Evolutionary conservation across 106 monocot species (phyloP).

Genomic region (Narthecium ossifragum): DNA sequence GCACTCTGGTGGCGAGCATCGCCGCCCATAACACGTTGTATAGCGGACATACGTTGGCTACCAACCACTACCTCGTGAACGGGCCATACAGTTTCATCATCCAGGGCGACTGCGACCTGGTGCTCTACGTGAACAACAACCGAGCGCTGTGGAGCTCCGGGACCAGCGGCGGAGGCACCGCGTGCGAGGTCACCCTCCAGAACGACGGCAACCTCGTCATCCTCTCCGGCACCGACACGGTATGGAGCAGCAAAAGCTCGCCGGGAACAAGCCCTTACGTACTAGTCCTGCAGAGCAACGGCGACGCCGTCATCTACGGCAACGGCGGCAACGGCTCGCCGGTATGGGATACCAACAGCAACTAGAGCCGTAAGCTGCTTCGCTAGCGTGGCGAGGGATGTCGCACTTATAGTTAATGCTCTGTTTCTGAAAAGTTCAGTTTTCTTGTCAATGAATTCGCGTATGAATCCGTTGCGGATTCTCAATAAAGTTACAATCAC

Average conservation of each 20-base stretch:
- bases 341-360: too few species aligned
- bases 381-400: too few species aligned
- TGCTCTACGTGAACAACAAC: slow-evolving; percentile 9
- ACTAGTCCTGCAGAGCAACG: slow-evolving; percentile 15
- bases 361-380: too few species aligned
- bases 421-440: too few species aligned
- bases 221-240: slow-evolving; percentile 5
- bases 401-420: too few species aligned
- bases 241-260: slow-evolving; percentile 13
- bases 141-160: slow-evolving; percentile 11
- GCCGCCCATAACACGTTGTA: slow-evolving; percentile 3
- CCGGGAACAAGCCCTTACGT: slow-evolving; percentile 5
- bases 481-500: too few species aligned
- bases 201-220: too few species aligned
- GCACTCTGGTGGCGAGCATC: too few species aligned
- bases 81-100: slow-evolving; percentile 17
- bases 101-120: slow-evolving; percentile 23
- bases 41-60: background rate
- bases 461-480: too few species aligned
- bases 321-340: too few species aligned
- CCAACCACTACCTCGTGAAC: slow-evolving; percentile 14
- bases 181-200: slow-evolving; percentile 12
- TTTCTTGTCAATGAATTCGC: too few species aligned
- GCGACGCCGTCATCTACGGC: slow-evolving; percentile 26
- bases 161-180: slow-evolving; percentile 9